These are phyloP conservation scores for Pichia sp. DNA, from an alignment of 1,139 yeast species.

Conservation along the genomic window DNA sequence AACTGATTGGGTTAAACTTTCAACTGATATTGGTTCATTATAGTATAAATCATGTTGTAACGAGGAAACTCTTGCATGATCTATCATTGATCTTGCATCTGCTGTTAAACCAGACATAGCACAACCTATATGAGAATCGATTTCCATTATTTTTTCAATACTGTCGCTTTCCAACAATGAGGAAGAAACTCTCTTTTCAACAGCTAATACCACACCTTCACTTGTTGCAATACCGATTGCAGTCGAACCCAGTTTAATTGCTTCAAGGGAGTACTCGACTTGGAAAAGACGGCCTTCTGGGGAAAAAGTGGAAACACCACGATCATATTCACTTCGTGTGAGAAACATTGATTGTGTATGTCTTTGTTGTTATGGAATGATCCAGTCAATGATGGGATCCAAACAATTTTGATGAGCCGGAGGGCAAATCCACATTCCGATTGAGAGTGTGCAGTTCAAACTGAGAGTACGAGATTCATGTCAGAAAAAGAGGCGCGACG, in stretches of 20 bases:
- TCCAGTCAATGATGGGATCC: too few species aligned
- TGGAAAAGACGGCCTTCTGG: constrained; percentile 99
- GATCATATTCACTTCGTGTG: constrained; percentile 97
- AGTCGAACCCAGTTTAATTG: constrained; percentile 92
- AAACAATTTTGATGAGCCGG: background rate
- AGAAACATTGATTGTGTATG: constrained; percentile 93
- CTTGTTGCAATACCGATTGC: constrained; percentile 97
- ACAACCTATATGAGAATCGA: constrained; percentile 91
- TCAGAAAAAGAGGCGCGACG: background rate
- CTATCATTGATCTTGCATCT: constrained; percentile 97
- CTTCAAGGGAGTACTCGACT: constrained; percentile 96
- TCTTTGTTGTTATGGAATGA: too few species aligned
- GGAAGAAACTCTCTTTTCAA: constrained; percentile 94
- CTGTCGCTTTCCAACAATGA: constrained; percentile 85
- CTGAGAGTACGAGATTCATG: background rate
- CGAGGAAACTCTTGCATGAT: constrained; percentile 92
- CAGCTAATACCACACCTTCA: constrained; percentile 94
- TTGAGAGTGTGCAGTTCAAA: background rate
- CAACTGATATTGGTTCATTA: constrained; percentile 89
- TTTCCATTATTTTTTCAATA: constrained; percentile 92
- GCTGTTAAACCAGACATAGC: constrained; percentile 99
- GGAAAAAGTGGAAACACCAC: constrained; percentile 97
- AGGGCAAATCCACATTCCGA: background rate
- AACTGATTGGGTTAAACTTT: constrained; percentile 90
- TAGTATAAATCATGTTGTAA: constrained; percentile 84